phyloP scores from a whole-genome alignment of 1,139 yeast species.

The Yamadazyma atmosphaerica region DNA sequence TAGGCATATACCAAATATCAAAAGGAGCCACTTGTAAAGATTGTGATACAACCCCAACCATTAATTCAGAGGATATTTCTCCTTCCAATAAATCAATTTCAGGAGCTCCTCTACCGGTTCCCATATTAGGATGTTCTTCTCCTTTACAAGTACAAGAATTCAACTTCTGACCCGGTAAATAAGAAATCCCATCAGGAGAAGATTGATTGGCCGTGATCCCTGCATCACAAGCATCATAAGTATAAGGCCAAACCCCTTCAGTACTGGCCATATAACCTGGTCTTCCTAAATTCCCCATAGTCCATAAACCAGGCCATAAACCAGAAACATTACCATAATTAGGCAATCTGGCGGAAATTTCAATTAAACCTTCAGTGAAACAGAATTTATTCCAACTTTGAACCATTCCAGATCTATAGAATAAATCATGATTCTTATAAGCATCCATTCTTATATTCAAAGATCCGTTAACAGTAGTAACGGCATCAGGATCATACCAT shows the following conservation, averaged over 20 bases:
- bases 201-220: constrained; percentile 91
- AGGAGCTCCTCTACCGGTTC: constrained; percentile 85
- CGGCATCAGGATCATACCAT: constrained; percentile 89
- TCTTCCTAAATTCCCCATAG: constrained; percentile 81
- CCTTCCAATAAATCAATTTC: constrained; percentile 88
- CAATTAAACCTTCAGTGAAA: constrained; percentile 73
- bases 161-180: constrained; percentile 74
- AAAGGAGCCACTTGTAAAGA: constrained; percentile 82
- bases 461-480: constrained; percentile 65
- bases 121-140: constrained; percentile 77
- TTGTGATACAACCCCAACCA: constrained; percentile 73
- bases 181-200: constrained; percentile 76
- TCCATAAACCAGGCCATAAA: constrained; percentile 91
- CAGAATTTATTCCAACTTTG: constrained; percentile 85
- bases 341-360: constrained; percentile 70
- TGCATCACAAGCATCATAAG: constrained; percentile 80
- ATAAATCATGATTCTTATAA: constrained; percentile 64
- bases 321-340: constrained; percentile 70
- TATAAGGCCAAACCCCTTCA: constrained; percentile 88
- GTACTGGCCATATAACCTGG: constrained; percentile 80
- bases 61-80: constrained; percentile 49
- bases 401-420: constrained; percentile 81
- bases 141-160: constrained; percentile 71
- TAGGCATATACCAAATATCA: constrained; percentile 85
- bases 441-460: constrained; percentile 72